These are phyloP conservation scores for Urostyla sp. DNA, from an alignment of 73 alveolate species.

Conservation along the genomic window DNA sequence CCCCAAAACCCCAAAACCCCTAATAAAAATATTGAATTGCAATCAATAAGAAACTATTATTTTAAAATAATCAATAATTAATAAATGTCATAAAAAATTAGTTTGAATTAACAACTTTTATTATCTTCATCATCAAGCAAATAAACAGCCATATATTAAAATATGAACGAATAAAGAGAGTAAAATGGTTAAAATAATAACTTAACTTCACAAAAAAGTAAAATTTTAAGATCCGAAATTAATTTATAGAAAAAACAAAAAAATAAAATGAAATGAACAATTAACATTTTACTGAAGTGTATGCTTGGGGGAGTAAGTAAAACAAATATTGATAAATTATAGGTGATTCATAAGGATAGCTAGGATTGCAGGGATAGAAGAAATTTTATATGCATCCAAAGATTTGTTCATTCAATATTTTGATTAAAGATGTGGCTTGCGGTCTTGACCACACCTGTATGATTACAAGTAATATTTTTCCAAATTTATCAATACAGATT, in stretches of 20 bases:
- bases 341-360: conserved; percentile 56
- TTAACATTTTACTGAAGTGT: background rate
- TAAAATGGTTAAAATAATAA: no score
- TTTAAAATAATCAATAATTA: no score
- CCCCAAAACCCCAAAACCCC: no score
- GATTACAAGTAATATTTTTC: conserved; percentile 18
- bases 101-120: no score
- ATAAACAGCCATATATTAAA: no score
- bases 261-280: background rate
- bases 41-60: no score
- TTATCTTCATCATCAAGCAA: no score
- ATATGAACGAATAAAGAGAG: no score
- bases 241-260: background rate
- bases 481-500: background rate
- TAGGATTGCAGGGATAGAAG: conserved; percentile 33
- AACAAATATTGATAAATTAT: background rate
- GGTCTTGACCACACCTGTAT: conserved; percentile 57
- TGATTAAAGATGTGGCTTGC: conserved; percentile 20
- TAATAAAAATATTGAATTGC: no score
- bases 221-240: no score
- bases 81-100: no score
- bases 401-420: conserved; percentile 20
- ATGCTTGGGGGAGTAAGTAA: conserved; percentile 66
- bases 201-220: no score
- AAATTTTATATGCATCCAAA: conserved; percentile 31